Conservation (phyloP, 768 basidiomycete species). For the Tulasnella sp. region DNA sequence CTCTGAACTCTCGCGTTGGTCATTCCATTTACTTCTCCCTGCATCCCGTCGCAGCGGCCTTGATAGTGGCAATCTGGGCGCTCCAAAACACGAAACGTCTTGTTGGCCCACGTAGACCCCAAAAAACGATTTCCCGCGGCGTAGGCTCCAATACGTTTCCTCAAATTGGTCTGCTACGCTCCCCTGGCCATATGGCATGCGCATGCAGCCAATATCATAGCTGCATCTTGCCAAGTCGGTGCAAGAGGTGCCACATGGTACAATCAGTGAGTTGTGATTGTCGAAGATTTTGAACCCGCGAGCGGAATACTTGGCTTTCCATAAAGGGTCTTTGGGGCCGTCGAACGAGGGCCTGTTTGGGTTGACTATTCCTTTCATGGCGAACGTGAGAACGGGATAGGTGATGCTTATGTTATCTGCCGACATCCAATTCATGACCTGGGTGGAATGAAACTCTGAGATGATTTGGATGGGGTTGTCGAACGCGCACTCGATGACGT, state of each 20-base stretch:
- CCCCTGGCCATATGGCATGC: not conserved
- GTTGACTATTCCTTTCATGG: not conserved
- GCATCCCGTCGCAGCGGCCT: no score
- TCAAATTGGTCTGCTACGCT: not conserved
- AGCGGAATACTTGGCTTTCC: not conserved
- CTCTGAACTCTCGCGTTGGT: no score
- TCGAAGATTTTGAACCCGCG: not conserved
- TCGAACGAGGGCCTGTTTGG: not conserved
- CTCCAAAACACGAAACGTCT: no score
- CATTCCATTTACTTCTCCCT: no score
- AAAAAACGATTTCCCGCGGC: no score
- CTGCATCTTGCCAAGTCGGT: not conserved
- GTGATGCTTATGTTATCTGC: not conserved
- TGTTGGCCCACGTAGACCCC: no score
- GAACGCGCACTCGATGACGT: conserved; percentile 5
- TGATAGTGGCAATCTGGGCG: no score
- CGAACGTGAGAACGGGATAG: not conserved
- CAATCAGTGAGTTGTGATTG: not conserved
- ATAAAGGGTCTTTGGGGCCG: not conserved
- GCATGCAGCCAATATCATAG: not conserved
- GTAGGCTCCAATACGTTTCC: not conserved
- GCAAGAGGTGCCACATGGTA: not conserved
- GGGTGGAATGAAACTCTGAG: not conserved
- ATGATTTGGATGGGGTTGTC: not conserved
- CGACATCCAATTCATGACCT: conserved; percentile 27